These are phyloP conservation scores for Kwoniella dendrophila DNA, from an alignment of 768 basidiomycete species.

Conservation along the genomic window DNA sequence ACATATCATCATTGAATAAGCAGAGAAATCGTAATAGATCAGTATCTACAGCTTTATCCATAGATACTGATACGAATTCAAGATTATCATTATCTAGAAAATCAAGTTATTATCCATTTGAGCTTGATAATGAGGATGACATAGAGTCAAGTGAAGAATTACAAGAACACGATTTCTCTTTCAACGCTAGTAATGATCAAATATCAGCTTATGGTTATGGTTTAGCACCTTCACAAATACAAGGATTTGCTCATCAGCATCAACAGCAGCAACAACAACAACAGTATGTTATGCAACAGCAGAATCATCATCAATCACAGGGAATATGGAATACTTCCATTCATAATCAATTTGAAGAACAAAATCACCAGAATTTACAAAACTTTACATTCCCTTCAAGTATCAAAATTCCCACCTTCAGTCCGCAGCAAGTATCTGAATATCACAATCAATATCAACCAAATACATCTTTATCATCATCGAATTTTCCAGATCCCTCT, in stretches of 20 bases:
- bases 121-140: background rate
- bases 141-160: background rate
- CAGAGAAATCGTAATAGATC: background rate
- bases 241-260: constrained; percentile 3
- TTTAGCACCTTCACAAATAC: constrained; percentile 14
- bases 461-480: background rate
- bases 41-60: too few relatives aligned
- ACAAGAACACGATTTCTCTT: background rate
- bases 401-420: background rate
- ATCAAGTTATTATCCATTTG: background rate
- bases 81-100: background rate
- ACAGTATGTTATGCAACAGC: background rate
- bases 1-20: constrained; percentile 27
- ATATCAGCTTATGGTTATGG: constrained; percentile 3
- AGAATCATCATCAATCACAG: background rate
- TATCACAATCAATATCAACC: background rate
- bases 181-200: background rate
- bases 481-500: constrained; percentile 6
- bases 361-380: background rate
- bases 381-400: background rate
- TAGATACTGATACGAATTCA: too few relatives aligned
- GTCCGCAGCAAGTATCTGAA: background rate
- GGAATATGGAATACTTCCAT: background rate
- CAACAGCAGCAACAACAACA: background rate
- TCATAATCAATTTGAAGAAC: background rate